Percentiles rank a stretch among this genome's conserved stretches.
These are phyloP conservation scores for Xylaria sp. DNA, from an alignment of 2,329 filamentous ascomycete genomes.

Conservation along the genomic window DNA sequence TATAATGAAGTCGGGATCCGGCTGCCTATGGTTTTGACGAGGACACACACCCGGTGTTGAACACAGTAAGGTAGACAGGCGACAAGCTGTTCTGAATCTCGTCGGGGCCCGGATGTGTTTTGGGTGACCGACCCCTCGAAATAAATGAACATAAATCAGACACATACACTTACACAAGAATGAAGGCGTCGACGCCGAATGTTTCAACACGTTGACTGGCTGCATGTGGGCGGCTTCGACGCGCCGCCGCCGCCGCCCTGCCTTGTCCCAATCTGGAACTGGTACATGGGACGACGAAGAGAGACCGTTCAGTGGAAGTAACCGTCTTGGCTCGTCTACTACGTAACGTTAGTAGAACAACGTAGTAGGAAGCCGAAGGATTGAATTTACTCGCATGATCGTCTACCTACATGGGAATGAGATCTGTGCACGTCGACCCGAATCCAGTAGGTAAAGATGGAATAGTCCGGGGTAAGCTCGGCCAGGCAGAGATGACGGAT, in stretches of 20 bases:
- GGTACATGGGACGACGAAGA: too few species aligned
- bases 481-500: background rate
- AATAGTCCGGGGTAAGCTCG: slow-evolving; percentile 16
- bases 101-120: background rate
- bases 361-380: background rate
- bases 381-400: background rate
- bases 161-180: too few species aligned
- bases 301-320: too few species aligned
- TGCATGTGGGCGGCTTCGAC: background rate
- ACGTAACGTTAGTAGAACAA: too few species aligned
- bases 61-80: too few species aligned
- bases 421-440: slow-evolving; percentile 10
- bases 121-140: background rate
- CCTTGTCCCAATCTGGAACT: too few species aligned
- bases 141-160: background rate
- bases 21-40: background rate
- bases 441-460: slow-evolving; percentile 11
- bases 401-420: slow-evolving; percentile 1
- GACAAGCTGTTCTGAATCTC: background rate
- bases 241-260: too few species aligned
- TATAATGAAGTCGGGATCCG: slow-evolving; percentile 7
- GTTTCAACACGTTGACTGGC: background rate
- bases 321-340: background rate
- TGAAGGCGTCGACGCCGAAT: background rate
- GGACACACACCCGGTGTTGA: slow-evolving; percentile 13